Conservation (phyloP, 345 rosid species). For the Hibiscus mutabilis region DNA sequence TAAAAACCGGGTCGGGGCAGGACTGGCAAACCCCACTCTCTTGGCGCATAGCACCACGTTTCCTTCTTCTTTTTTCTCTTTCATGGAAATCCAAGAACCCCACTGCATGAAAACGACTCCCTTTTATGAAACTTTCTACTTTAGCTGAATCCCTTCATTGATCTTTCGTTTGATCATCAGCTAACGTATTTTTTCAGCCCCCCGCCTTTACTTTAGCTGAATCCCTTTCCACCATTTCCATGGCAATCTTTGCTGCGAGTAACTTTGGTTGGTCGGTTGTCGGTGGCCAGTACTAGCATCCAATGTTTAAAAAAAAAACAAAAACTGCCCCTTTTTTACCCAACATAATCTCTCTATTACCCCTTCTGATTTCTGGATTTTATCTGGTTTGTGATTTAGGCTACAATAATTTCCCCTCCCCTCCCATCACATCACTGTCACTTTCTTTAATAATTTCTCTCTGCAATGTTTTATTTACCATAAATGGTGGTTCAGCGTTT, state of each 20-base stretch:
- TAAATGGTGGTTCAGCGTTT: background rate
- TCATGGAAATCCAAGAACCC: slow-evolving; percentile 1
- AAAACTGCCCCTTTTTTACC: background rate
- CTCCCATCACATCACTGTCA: background rate
- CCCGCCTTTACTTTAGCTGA: background rate
- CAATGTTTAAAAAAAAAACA: background rate
- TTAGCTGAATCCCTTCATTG: too few species aligned
- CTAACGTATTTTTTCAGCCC: too few species aligned
- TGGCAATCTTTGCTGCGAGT: background rate
- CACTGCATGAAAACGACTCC: background rate
- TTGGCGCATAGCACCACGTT: background rate
- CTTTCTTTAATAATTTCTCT: background rate
- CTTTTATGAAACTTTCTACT: background rate
- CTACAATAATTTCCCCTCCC: background rate
- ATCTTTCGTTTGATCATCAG: background rate
- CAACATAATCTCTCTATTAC: background rate
- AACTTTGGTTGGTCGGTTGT: slow-evolving; percentile 5
- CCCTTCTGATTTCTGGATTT: slow-evolving; percentile 1
- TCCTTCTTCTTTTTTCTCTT: background rate
- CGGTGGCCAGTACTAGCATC: background rate
- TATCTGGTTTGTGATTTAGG: background rate
- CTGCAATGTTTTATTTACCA: too few species aligned
- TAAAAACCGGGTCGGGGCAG: too few species aligned
- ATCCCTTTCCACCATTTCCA: background rate
- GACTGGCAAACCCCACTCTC: too few species aligned